Base-by-base conservation (phyloP, 805 yeast species). In the Wickerhamomyces mucosus region DNA sequence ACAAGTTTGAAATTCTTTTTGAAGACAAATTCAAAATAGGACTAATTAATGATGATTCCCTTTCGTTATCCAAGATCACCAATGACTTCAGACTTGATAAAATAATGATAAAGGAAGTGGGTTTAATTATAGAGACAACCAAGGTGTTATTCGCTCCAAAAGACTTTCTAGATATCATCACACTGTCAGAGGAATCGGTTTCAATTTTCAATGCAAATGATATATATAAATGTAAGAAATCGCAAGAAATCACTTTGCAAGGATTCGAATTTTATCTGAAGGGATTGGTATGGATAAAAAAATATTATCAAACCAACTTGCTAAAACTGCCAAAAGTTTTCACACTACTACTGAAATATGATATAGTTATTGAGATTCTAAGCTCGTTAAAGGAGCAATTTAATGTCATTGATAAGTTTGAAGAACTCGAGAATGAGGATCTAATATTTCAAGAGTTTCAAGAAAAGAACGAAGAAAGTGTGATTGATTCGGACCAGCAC, bases 11-110 rank as follows among this genome's bases (percentile, higher is more conserved):
- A 2, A 21, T 45, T 11, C 19, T 31, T n/a, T 18, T 47, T 4
- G 27, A 25, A 21, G 40, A 33, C 2, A 13, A 16, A 18, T 40
- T 36, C 20, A 28, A 34, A 18, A 6, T 48, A 2, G 34, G 32
- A 3, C 13, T 48, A 2, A 29, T 32, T 1, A 32, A 28, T 15
- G 53, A 48, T 36, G 53, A 45, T 7, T 26, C 39, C 14, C 15
- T 40, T 2, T 12, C 21, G 4, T 18, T 42, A 3, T 7, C 4
- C 8, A 26, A 21, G 4, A 35, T 16, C 3, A 26, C 15, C 5
- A 21, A 27, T 10, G 27, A 32, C 3, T 13, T 16, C 23, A 18
- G 20, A 12, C 20, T 16, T 11, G 8, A 29, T 5, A 9, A 18
- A 13, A 10, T 15, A 5, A 14, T 17, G 13, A 25, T 25, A 6